Evolutionary conservation across 2,329 filamentous ascomycete genomes (phyloP).

Genomic region (Colletotrichum orchidophilum): DNA sequence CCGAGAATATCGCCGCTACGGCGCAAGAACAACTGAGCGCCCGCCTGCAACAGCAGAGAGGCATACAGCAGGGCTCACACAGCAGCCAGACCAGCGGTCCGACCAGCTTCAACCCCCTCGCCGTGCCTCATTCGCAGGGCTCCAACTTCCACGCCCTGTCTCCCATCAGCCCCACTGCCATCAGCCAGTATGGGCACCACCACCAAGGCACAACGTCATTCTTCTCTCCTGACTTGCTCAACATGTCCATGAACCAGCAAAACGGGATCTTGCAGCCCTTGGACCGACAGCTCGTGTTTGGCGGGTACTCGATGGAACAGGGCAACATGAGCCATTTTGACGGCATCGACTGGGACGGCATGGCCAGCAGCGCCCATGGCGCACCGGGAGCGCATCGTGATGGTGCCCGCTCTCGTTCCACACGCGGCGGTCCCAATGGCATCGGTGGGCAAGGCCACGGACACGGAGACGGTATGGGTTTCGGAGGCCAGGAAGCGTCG

Average conservation of each 20-base stretch:
- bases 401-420: constrained; percentile 9
- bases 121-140: constrained; percentile 52
- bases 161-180: constrained; percentile 61
- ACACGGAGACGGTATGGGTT: constrained; percentile 32
- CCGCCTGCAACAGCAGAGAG: constrained; percentile 50
- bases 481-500: constrained; percentile 55
- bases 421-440: constrained; percentile 42
- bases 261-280: constrained; percentile 71
- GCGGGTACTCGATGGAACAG: constrained; percentile 70
- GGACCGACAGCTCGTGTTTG: constrained; percentile 80
- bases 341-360: constrained; percentile 54
- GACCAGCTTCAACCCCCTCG: constrained; percentile 51
- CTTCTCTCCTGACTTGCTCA: constrained; percentile 63
- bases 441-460: constrained; percentile 41
- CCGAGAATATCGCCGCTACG: constrained; percentile 44
- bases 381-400: constrained; percentile 38
- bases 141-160: constrained; percentile 58
- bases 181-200: constrained; percentile 48
- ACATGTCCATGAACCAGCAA: constrained; percentile 60
- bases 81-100: constrained; percentile 52
- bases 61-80: constrained; percentile 51
- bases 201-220: constrained; percentile 49
- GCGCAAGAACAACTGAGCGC: constrained; percentile 47
- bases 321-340: constrained; percentile 52
- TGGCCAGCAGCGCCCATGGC: constrained; percentile 44